Evolutionary conservation across 352 stramenopile genomes (phyloP), one percentile per base, ranked within the genome.

Genomic region (Globisporangium polare): DNA sequence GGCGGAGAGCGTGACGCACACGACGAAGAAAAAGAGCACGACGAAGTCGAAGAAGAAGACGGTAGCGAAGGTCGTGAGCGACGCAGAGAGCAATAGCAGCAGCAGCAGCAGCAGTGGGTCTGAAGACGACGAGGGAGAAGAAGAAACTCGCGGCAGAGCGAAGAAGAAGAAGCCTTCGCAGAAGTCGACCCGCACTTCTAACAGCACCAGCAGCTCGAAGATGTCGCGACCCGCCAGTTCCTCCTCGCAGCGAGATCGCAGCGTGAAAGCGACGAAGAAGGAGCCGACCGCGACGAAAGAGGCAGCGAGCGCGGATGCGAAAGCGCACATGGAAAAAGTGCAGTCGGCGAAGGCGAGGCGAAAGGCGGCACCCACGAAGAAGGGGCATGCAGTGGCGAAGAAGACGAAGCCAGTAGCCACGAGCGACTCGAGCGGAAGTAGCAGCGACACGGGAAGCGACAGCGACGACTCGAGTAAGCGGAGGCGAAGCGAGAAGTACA

Each of bases 21-120:
- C n/a, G n/a, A n/a, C 4, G 17, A 29, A 10, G 55, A 56, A 29
- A 27, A 51, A 5, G 24, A 33, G 17, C 31, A 43, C 27, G 24
- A 43, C 10, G 50, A 50, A 63, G 24, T 37, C 10, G 50, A 50
- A 63, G 43, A 67, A 49, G 60, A 69, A 54, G 12, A 15, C 42
- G 45, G 50, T 65, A 27, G 37, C 29, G 29, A 50, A 7, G 31
- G n/a, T 17, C 4, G 26, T 27, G 13, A 27, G 15, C 39, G 39
- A 51, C 35, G 29, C 12, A 1, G 53, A 15, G 37, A 65, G 31
- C 27, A 46, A 24, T 31, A 65, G 39, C 22, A 41, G 33, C 33
- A 56, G 52, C 33, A 56, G 52, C 17, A 58, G 27, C 22, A 27
- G 15, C 10, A 64, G 58, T 18, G 58, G 9, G 24, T 18, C 24